These are phyloP conservation scores for Cynanchum wilfordii DNA, from an alignment of 257 asterid genomes.

Conservation along the genomic window DNA sequence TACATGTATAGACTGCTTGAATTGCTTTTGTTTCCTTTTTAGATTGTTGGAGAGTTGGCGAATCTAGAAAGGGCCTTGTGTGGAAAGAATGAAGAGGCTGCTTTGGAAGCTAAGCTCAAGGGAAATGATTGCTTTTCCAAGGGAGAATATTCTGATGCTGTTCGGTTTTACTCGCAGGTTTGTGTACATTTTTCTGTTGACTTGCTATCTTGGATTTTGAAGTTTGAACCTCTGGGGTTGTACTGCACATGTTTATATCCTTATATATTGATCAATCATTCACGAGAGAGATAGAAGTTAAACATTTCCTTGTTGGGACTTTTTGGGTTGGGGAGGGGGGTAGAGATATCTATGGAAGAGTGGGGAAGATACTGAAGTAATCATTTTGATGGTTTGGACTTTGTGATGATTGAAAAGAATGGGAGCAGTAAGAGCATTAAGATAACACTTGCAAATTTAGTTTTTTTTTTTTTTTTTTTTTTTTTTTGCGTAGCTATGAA, in stretches of 20 bases:
- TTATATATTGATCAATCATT: not conserved
- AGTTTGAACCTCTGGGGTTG: not conserved
- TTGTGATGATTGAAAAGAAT: not conserved
- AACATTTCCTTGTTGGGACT: not conserved
- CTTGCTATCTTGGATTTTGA: not conserved
- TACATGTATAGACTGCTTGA: not conserved
- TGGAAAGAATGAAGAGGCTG: constrained; percentile 62
- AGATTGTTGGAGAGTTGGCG: constrained; percentile 78
- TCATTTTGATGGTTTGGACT: not conserved
- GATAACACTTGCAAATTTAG: not conserved
- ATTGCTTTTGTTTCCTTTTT: constrained; percentile 8
- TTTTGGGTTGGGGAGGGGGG: not conserved
- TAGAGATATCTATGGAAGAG: not conserved
- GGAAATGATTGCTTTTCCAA: constrained; percentile 74
- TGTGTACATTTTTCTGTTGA: not conserved
- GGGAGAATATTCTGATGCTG: constrained; percentile 59
- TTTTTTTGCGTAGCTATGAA: not conserved
- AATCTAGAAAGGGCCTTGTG: constrained; percentile 60
- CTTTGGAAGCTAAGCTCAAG: constrained; percentile 58
- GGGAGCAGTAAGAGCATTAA: not conserved
- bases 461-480: not conserved
- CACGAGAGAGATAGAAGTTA: not conserved
- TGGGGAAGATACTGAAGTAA: not conserved
- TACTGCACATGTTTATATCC: not conserved
- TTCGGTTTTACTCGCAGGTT: constrained; percentile 74